phyloP scores from a whole-genome alignment of 805 yeast species.

The Blastobotrys peoriensis region DNA sequence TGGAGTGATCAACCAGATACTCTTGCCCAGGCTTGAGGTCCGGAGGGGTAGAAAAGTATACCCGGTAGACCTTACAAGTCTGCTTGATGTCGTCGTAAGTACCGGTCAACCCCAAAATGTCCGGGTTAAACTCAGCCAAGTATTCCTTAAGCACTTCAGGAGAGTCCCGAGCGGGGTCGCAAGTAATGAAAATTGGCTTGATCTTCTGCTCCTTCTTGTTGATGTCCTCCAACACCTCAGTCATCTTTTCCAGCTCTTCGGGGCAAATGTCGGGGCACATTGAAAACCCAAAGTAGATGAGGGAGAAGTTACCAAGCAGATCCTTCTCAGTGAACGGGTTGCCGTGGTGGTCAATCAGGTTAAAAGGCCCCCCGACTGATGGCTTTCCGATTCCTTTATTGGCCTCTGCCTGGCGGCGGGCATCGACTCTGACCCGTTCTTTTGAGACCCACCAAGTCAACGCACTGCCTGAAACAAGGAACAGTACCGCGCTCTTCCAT shows the following conservation, averaged over 20 bases:
- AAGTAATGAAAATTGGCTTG: constrained; percentile 88
- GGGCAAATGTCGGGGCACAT: constrained; percentile 99
- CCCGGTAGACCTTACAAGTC: constrained; percentile 84
- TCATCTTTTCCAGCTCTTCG: constrained; percentile 90
- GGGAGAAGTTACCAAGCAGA: constrained; percentile 69
- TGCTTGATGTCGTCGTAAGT: constrained; percentile 76
- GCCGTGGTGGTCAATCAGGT: constrained; percentile 64
- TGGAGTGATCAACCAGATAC: constrained; percentile 93
- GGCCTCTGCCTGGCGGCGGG: constrained; percentile 74
- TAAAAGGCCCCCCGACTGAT: constrained; percentile 85
- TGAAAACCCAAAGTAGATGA: constrained; percentile 93
- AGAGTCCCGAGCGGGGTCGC: constrained; percentile 93
- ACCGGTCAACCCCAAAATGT: constrained; percentile 87
- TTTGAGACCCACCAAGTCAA: constrained; percentile 63
- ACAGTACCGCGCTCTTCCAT: constrained; percentile 74
- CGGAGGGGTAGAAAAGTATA: constrained; percentile 95
- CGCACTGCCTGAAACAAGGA: constrained; percentile 64
- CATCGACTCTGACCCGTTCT: constrained; percentile 70
- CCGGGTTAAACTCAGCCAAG: constrained; percentile 82
- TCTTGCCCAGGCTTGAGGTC: constrained; percentile 93
- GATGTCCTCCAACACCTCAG: constrained; percentile 60
- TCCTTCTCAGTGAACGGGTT: constrained; percentile 70
- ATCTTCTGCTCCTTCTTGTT: constrained; percentile 41
- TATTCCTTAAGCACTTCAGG: constrained; percentile 82
- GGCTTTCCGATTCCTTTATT: constrained; percentile 91